A percentile compares a stretch with the other conserved stretches of the same genome.
Conservation (phyloP, 305 asterid genomes). For the Solanum hybrid region DNA sequence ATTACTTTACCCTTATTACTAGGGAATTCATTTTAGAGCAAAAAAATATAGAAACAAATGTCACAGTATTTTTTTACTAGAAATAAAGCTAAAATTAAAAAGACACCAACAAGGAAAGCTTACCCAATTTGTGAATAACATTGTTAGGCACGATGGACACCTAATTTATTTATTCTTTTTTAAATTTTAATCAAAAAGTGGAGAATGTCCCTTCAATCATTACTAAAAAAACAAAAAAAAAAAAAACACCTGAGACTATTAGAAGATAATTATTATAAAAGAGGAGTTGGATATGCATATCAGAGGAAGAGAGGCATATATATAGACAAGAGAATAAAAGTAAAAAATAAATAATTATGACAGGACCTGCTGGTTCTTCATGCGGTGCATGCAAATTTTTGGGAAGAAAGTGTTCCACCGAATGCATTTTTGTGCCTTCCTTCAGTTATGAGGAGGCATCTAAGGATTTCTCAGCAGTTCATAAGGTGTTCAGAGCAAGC, state of each 20-base stretch:
- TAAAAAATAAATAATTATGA: slow-evolving; percentile 20
- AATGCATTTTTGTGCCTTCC: slow-evolving; percentile 64
- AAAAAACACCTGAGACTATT: slow-evolving; percentile 14
- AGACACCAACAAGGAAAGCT: slow-evolving; percentile 31
- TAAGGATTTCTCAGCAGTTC: slow-evolving; percentile 55
- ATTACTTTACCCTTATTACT: too few species aligned
- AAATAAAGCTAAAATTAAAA: slow-evolving; percentile 20
- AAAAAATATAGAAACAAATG: neutral
- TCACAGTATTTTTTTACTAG: neutral
- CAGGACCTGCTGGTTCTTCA: slow-evolving; percentile 44
- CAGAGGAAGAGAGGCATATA: neutral
- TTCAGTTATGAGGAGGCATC: slow-evolving; percentile 52
- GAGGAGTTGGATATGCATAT: neutral
- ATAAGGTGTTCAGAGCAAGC: slow-evolving; percentile 71
- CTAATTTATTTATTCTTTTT: slow-evolving; percentile 18
- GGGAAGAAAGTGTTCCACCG: slow-evolving; percentile 53
- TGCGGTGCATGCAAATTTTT: slow-evolving; percentile 84
- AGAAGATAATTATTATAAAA: slow-evolving; percentile 31
- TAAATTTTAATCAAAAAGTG: slow-evolving; percentile 21
- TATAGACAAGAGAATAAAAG: neutral
- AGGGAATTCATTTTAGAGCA: neutral
- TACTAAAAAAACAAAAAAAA: neutral
- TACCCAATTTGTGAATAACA: slow-evolving; percentile 45
- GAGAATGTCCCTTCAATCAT: slow-evolving; percentile 24
- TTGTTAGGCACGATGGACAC: slow-evolving; percentile 77